phyloP scores from a whole-genome alignment of 805 yeast genomes.

The Ogataea kodamae region DNA sequence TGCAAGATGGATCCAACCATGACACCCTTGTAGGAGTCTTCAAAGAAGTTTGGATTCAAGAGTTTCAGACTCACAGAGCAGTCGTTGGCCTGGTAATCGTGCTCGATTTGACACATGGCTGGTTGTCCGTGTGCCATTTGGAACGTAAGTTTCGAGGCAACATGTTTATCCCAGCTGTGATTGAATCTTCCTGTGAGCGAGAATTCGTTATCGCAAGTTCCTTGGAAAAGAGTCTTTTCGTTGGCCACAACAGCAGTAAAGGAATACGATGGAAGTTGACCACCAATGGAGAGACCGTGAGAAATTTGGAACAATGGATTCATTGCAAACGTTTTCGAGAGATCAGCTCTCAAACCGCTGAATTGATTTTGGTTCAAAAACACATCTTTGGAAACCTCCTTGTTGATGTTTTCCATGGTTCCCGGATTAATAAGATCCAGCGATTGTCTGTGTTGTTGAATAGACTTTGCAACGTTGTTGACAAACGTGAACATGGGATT shows the following conservation, averaged over 20 bases:
- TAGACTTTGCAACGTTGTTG: slow-evolving; percentile 68
- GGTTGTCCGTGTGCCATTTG: slow-evolving; percentile 90
- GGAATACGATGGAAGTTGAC: slow-evolving; percentile 86
- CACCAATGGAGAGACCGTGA: slow-evolving; percentile 87
- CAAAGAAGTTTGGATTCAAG: slow-evolving; percentile 78
- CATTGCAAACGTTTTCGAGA: slow-evolving; percentile 85
- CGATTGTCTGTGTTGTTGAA: slow-evolving; percentile 74
- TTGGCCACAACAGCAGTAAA: slow-evolving; percentile 86
- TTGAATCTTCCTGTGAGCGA: slow-evolving; percentile 85
- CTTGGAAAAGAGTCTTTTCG: slow-evolving; percentile 83
- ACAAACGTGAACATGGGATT: slow-evolving; percentile 80
- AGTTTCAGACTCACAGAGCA: slow-evolving; percentile 86
- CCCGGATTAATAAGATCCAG: slow-evolving; percentile 90
- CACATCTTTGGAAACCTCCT: slow-evolving; percentile 92
- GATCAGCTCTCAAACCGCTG: slow-evolving; percentile 94
- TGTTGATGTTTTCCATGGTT: slow-evolving; percentile 85
- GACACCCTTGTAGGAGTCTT: slow-evolving; percentile 82
- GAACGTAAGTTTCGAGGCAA: slow-evolving; percentile 77
- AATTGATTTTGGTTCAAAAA: slow-evolving; percentile 85
- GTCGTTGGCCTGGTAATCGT: slow-evolving; percentile 88
- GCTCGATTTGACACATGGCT: slow-evolving; percentile 92
- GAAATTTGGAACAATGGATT: slow-evolving; percentile 96
- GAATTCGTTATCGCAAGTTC: slow-evolving; percentile 82
- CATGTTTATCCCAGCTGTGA: slow-evolving; percentile 82
- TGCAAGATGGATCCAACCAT: slow-evolving; percentile 89